Evolutionary conservation across 257 asterid species (phyloP).

Genomic region (Solanum piurae): DNA sequence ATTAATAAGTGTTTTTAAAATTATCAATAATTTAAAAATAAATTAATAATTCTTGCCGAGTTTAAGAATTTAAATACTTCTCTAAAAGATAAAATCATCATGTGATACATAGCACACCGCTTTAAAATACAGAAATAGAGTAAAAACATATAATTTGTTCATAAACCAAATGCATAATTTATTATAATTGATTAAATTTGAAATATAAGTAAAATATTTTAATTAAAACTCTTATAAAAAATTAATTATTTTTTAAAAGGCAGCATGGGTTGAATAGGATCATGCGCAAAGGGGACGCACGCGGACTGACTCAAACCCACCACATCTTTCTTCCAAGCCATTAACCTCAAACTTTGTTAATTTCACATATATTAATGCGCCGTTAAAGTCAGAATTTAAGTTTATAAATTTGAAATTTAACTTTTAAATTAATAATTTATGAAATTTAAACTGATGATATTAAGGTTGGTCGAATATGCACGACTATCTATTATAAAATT

Average conservation of each 20-base stretch:
- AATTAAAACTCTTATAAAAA: not conserved
- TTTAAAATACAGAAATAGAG: too few species aligned
- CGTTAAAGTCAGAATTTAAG: not conserved
- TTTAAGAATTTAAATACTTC: too few species aligned
- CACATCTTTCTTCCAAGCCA: constrained; percentile 1
- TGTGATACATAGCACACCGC: too few species aligned
- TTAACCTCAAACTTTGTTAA: not conserved
- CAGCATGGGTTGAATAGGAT: constrained; percentile 40
- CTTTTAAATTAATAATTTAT: not conserved
- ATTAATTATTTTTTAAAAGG: not conserved
- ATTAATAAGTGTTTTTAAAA: too few species aligned
- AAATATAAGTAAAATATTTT: not conserved
- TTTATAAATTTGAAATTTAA: not conserved
- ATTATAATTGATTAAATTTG: not conserved
- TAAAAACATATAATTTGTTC: too few species aligned
- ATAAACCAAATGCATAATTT: not conserved
- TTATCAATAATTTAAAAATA: too few species aligned
- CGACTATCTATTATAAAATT: too few species aligned
- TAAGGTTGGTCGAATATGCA: not conserved
- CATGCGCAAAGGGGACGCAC: constrained; percentile 47
- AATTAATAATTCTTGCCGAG: too few species aligned
- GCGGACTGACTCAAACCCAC: constrained; percentile 35
- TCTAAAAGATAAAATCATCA: too few species aligned
- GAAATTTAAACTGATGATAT: not conserved
- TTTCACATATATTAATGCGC: not conserved